phyloP scores from a whole-genome alignment of 176 grass and related monocot species.

The Musa acuminata region DNA sequence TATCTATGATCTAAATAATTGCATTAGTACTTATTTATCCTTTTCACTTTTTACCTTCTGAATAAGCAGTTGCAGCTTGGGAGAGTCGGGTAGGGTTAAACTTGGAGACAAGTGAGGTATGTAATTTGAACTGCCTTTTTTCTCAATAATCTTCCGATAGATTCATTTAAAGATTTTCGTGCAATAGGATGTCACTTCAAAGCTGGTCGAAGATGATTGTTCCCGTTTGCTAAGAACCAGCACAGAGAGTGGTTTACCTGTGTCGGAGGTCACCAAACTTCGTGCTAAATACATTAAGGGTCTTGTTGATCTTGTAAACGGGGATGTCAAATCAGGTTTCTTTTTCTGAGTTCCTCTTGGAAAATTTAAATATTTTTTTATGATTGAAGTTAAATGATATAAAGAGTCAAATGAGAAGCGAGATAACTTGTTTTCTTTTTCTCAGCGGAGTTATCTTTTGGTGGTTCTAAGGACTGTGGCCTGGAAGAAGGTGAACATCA shows the following conservation, averaged over 20 bases:
- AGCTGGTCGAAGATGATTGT: constrained; percentile 37
- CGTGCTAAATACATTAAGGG: constrained; percentile 63
- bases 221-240: constrained; percentile 37
- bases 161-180: constrained; percentile 33
- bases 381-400: neutral
- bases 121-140: constrained; percentile 17
- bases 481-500: constrained; percentile 32
- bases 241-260: constrained; percentile 24
- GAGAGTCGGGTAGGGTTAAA: constrained; percentile 56
- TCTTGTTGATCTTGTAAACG: constrained; percentile 65
- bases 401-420: constrained; percentile 5
- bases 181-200: constrained; percentile 42
- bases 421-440: constrained; percentile 30
- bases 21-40: neutral
- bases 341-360: neutral
- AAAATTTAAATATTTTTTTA: neutral
- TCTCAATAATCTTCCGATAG: constrained; percentile 3
- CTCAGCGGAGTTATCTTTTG: constrained; percentile 43
- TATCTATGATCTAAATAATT: neutral
- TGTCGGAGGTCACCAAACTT: constrained; percentile 36
- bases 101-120: constrained; percentile 67
- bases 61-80: constrained; percentile 65
- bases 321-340: constrained; percentile 61
- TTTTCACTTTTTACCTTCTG: constrained; percentile 11
- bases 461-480: constrained; percentile 33